Conservation (phyloP, 805 yeast species). For the Metschnikowia cubensis region DNA sequence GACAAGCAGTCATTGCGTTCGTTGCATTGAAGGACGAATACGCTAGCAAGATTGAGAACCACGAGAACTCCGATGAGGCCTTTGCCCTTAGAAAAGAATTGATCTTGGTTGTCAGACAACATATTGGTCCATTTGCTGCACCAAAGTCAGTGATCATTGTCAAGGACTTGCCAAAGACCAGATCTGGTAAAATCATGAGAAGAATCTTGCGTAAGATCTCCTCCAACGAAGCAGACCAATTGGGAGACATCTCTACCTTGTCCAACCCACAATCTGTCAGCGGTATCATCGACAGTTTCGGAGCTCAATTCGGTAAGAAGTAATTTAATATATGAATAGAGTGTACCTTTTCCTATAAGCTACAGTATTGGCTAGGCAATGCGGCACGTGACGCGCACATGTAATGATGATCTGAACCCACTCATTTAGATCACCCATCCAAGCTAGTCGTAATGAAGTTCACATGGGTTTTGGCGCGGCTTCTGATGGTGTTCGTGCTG, state of each 20-base stretch:
- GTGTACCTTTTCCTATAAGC: not conserved
- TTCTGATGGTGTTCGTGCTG: slow-evolving; percentile 20
- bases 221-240: slow-evolving; percentile 73
- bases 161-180: slow-evolving; percentile 77
- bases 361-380: not conserved
- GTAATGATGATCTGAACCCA: not conserved
- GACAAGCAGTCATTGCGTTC: slow-evolving; percentile 81
- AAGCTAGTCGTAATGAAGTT: not conserved
- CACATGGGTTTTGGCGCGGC: not conserved
- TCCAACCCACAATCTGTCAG: slow-evolving; percentile 73
- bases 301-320: slow-evolving; percentile 40
- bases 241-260: slow-evolving; percentile 75
- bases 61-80: slow-evolving; percentile 42
- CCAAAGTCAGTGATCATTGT: slow-evolving; percentile 72
- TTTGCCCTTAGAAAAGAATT: slow-evolving; percentile 57
- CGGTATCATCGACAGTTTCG: slow-evolving; percentile 50
- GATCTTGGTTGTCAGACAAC: slow-evolving; percentile 66
- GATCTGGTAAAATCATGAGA: slow-evolving; percentile 87
- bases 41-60: slow-evolving; percentile 24
- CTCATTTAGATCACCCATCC: not conserved
- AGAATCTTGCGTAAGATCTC: slow-evolving; percentile 74
- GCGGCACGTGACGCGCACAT: slow-evolving; percentile 1
- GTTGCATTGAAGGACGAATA: slow-evolving; percentile 62
- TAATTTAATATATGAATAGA: slow-evolving; percentile 12
- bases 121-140: slow-evolving; percentile 84